Percentiles rank a stretch among this genome's conserved stretches.
Evolutionary conservation across 768 basidiomycete species (phyloP).

Genomic region (Collybia mongolica): DNA sequence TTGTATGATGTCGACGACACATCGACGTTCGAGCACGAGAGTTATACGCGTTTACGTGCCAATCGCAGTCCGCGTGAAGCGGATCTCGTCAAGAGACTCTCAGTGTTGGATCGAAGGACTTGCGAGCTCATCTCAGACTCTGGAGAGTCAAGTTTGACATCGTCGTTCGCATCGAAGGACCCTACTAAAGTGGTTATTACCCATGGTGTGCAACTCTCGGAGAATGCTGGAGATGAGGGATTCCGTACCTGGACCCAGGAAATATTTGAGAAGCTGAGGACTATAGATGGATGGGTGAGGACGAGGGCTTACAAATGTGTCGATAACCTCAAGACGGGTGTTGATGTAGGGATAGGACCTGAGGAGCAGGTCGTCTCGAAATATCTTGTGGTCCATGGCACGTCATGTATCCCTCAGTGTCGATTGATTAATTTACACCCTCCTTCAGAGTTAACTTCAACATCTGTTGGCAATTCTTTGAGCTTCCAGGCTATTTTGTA

Average conservation of each 20-base stretch:
- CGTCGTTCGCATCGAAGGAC: conserved; percentile 27
- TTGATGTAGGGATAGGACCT: conserved; percentile 17
- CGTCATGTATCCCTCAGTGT: conserved; percentile 1
- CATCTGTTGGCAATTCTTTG: conserved; percentile 11
- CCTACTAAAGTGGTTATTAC: conserved; percentile 29
- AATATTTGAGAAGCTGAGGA: conserved; percentile 13
- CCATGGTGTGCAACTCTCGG: conserved; percentile 24
- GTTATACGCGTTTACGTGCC: conserved; percentile 42
- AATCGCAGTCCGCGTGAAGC: conserved; percentile 44
- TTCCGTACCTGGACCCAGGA: conserved; percentile 21
- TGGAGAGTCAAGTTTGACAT: conserved; percentile 27
- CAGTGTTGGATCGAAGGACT: conserved; percentile 42
- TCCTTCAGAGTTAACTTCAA: conserved; percentile 17
- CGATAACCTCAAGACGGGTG: conserved; percentile 37
- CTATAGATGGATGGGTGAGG: conserved; percentile 35
- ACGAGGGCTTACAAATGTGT: conserved; percentile 37
- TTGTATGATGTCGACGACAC: conserved; percentile 48
- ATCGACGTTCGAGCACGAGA: conserved; percentile 36
- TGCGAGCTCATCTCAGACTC: conserved; percentile 33
- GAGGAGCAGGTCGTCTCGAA: conserved; percentile 31
- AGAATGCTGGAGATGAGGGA: conserved; percentile 9
- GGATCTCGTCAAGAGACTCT: conserved; percentile 37
- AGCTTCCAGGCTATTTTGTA: conserved; percentile 13
- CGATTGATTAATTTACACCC: background rate
- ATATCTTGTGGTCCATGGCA: conserved; percentile 43